A percentile compares a stretch with the other conserved stretches of the same genome.
Evolutionary conservation across 441 rosid genomes (phyloP).

Genomic region (Erodium moschatum): DNA sequence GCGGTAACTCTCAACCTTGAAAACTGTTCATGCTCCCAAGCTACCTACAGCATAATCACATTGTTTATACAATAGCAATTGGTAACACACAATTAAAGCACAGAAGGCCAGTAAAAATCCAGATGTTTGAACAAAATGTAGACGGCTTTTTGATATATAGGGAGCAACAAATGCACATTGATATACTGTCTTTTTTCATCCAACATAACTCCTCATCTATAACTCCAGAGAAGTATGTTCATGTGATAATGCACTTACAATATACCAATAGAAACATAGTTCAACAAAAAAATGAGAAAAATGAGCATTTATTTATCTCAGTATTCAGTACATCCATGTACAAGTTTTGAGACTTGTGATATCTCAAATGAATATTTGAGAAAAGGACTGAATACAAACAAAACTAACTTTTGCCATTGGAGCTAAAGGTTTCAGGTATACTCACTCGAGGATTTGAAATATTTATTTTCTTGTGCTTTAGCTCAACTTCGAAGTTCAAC

Average conservation of each 20-base stretch:
- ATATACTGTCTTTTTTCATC: neutral
- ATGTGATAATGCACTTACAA: neutral
- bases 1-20: conserved; percentile 90
- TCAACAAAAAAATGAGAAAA: neutral
- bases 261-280: conserved; percentile 14
- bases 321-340: neutral
- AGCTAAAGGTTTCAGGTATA: conserved; percentile 7
- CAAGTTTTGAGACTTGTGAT: neutral
- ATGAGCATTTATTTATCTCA: neutral
- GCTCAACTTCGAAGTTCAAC: conserved; percentile 58
- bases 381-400: neutral
- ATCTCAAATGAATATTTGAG: neutral
- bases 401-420: neutral
- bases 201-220: neutral
- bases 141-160: neutral
- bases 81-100: too few relatives aligned
- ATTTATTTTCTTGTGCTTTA: conserved; percentile 94
- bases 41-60: conserved; percentile 51
- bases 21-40: conserved; percentile 99
- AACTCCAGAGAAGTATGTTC: neutral
- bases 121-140: too few relatives aligned
- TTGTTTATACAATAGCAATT: neutral
- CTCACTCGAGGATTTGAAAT: conserved; percentile 95
- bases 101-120: too few relatives aligned
- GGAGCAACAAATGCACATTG: neutral